Evolutionary conservation across 495 filamentous ascomycete species (phyloP), one percentile per base, ranked within the genome.

Genomic region (Pseudevernia furfuracea): DNA sequence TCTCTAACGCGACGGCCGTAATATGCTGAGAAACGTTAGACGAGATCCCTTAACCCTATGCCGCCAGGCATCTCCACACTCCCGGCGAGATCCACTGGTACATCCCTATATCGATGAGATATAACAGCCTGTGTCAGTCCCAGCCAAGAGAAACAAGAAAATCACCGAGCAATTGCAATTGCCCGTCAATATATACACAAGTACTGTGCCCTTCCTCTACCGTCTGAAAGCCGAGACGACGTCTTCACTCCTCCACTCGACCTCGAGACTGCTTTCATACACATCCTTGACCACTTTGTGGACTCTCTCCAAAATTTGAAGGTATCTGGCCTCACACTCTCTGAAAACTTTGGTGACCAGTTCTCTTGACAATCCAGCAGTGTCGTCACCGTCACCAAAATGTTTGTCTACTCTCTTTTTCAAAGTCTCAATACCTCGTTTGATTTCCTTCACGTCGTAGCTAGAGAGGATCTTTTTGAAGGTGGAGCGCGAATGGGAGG

Each of bases 341-440:
- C 82, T 84, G n/a, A 89, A 74, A 59, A 97, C 91, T 74, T 88
- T 86, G 41, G 78, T 76, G 49, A 96, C 89, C 38, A 97, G 76
- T 44, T 82, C 83, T 19, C 84, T 79, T 68, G 83, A 87, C 48
- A 89, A 73, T n/a, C 76, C 78, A 23, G 76, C 63, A 25, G 69
- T 77, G 67, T 93, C 90, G 67, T 92, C 90, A 7, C 85, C 89
- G 52, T 94, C 90, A 30, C 89, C 90, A 75, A 97, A 97, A 74
- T 97, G 93, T 74, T 97, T 97, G 75, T 97, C 92, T 6, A 97
- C 89, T 37, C 93, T 82, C 76, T 94, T 95, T 72, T 86, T 85
- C 37, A 97, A 79, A 65, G 88, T 82, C 65, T 96, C 92, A 61
- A 96, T 85, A 9, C 93, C 93, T 63, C 89, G 87, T 46, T 86